Evolutionary conservation across 345 rosid genomes (phyloP), one percentile per base, ranked within the genome.

Genomic region (Aurinia saxatilis): DNA sequence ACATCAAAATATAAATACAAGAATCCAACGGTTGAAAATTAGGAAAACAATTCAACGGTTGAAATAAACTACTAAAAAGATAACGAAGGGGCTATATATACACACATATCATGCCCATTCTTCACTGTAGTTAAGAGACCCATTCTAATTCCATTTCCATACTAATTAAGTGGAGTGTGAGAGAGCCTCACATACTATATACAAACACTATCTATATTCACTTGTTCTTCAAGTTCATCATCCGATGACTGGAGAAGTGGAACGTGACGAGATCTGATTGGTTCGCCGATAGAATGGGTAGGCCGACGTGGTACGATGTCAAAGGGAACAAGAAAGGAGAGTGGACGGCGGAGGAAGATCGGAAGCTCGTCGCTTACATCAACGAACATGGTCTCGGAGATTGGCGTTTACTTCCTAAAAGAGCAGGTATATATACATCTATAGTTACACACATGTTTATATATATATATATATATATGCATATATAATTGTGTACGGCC

Each of bases 341-440:
- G 13, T 87, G 97, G 95, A 80, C 85, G 14, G 72, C 67, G 1
- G 88, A 87, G 70, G 97, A 87, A 71, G 97, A 87, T 46, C 50
- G 69, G 54, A 82, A 63, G 68, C 83, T 90, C 41, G 62, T 67
- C 11, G 83, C 78, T 55, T 78, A 50, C 63, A 81, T 90, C 7
- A 73, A 60, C 46, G 57, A 71, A 18, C 54, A 80, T 35, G 97
- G 95, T 35, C 73, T 63, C 31, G 90, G 88, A 37, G 82, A 81
- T 5, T 90, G 97, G 97, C 78, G 84, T 35, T 50, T 78, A 31
- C 76, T 87, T 31, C 90, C 95, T 2, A 73, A 51, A 52, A 75
- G 52, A 47, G 96, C 96, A 13, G 97, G 97, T 71, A 71, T 31
- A n/a, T 71, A 71, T 31, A n/a, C 40, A 56, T 63, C 58, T 70